Conservation (phyloP, 1,284 basidiomycete species). For the Vanrija humicola region DNA sequence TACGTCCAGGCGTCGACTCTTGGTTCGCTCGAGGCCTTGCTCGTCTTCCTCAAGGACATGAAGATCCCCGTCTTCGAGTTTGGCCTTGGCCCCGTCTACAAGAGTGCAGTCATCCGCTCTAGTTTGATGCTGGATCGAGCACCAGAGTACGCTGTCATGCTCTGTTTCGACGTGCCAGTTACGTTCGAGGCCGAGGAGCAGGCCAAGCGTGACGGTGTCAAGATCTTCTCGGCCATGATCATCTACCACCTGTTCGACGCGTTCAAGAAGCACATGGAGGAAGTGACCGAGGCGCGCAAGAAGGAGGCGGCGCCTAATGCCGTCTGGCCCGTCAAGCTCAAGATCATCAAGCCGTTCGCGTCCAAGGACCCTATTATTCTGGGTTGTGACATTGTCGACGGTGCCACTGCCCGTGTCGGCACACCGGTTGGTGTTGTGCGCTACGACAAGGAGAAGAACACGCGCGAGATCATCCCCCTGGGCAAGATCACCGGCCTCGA, state of each 20-base stretch:
- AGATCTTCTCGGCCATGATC: conserved; percentile 77
- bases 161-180: conserved; percentile 90
- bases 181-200: conserved; percentile 85
- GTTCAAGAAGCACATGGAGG: conserved; percentile 92
- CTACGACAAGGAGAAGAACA: conserved; percentile 70
- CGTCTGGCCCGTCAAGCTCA: conserved; percentile 94
- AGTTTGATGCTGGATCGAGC: conserved; percentile 95
- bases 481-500: conserved; percentile 95
- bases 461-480: conserved; percentile 84
- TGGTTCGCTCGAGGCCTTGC: conserved; percentile 91
- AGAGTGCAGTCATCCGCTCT: conserved; percentile 89
- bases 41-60: conserved; percentile 91
- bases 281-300: conserved; percentile 89
- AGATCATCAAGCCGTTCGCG: conserved; percentile 87
- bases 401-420: conserved; percentile 76
- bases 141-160: conserved; percentile 89
- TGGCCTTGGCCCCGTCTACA: conserved; percentile 97
- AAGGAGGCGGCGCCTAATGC: conserved; percentile 89
- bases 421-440: conserved; percentile 96
- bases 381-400: conserved; percentile 95
- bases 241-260: conserved; percentile 99
- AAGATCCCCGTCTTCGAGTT: conserved; percentile 98
- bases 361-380: conserved; percentile 97
- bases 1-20: conserved; percentile 98
- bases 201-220: conserved; percentile 90